Conservation (phyloP, 2,329 filamentous ascomycete genomes). For the Cordyceps farinosa region DNA sequence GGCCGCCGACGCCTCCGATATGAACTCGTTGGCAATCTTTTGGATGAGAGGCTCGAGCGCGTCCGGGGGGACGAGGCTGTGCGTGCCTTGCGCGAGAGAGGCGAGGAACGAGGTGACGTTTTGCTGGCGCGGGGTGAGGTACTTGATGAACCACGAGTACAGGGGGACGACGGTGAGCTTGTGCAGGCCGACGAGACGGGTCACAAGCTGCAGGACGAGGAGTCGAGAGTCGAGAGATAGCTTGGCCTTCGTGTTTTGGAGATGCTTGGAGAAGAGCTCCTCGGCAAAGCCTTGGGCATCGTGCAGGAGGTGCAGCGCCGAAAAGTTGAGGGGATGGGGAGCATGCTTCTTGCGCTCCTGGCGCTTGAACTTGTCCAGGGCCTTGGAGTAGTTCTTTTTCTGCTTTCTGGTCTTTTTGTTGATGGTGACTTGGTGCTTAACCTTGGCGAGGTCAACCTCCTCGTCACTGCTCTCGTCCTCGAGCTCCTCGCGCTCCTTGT, state of each 20-base stretch:
- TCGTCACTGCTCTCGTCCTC: slow-evolving; percentile 88
- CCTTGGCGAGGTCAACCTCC: slow-evolving; percentile 69
- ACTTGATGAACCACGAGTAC: slow-evolving; percentile 96
- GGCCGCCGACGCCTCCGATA: slow-evolving; percentile 85
- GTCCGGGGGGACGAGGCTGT: slow-evolving; percentile 89
- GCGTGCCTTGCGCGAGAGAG: slow-evolving; percentile 85
- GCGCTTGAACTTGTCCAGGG: slow-evolving; percentile 75
- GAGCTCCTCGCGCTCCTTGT: slow-evolving; percentile 90
- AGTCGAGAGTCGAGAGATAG: slow-evolving; percentile 86
- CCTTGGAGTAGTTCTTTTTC: slow-evolving; percentile 72
- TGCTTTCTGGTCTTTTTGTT: slow-evolving; percentile 97
- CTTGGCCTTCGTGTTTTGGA: slow-evolving; percentile 82
- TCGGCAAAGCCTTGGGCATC: slow-evolving; percentile 95
- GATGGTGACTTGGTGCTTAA: slow-evolving; percentile 82
- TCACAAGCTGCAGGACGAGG: slow-evolving; percentile 85
- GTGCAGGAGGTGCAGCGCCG: slow-evolving; percentile 86
- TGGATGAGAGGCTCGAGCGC: slow-evolving; percentile 83
- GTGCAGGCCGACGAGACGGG: slow-evolving; percentile 86
- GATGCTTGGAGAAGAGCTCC: slow-evolving; percentile 81
- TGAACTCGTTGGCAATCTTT: slow-evolving; percentile 98
- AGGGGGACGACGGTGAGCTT: slow-evolving; percentile 84
- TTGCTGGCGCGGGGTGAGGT: slow-evolving; percentile 80
- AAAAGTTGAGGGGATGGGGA: slow-evolving; percentile 90
- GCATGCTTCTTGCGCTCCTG: slow-evolving; percentile 84
- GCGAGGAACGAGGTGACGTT: slow-evolving; percentile 92